Evolutionary conservation across 768 basidiomycete genomes (phyloP).

Genomic region (Lentinula detonsa): DNA sequence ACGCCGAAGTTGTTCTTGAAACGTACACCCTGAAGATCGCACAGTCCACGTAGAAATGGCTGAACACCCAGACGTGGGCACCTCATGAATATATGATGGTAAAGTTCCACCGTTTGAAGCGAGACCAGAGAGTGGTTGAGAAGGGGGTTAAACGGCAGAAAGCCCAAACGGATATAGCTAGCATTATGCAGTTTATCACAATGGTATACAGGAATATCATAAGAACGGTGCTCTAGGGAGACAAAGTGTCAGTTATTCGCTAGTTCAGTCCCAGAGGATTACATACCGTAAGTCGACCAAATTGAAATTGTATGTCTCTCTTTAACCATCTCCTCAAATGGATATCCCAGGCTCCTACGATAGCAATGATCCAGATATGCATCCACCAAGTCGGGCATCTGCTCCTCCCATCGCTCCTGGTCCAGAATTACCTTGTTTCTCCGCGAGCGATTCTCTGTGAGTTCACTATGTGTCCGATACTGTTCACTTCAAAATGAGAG

Average conservation of each 20-base stretch:
- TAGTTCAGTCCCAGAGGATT: no score
- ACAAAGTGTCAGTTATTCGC: no score
- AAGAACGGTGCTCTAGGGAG: no score
- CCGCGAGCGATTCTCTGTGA: not conserved
- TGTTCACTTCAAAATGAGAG: no score
- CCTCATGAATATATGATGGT: constrained; percentile 5
- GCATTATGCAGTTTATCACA: constrained; percentile 2
- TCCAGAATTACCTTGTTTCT: not conserved
- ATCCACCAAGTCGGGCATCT: not conserved
- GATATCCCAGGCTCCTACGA: not conserved
- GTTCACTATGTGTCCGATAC: no score
- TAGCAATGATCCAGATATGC: not conserved
- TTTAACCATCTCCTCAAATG: no score
- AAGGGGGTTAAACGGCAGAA: constrained; percentile 19
- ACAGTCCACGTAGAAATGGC: constrained; percentile 21
- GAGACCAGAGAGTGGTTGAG: constrained; percentile 14
- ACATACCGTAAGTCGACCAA: no score
- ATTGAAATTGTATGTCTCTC: no score
- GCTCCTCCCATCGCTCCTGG: not conserved
- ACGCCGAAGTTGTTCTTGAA: constrained; percentile 11
- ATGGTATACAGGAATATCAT: no score
- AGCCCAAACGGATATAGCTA: constrained; percentile 15
- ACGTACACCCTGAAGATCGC: constrained; percentile 19
- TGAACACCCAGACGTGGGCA: constrained; percentile 21
- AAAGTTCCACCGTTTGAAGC: constrained; percentile 17